Percentiles rank a stretch among this genome's conserved stretches.
Conservation (phyloP, 2,329 filamentous ascomycete species). For the Monilinia fructigena region DNA sequence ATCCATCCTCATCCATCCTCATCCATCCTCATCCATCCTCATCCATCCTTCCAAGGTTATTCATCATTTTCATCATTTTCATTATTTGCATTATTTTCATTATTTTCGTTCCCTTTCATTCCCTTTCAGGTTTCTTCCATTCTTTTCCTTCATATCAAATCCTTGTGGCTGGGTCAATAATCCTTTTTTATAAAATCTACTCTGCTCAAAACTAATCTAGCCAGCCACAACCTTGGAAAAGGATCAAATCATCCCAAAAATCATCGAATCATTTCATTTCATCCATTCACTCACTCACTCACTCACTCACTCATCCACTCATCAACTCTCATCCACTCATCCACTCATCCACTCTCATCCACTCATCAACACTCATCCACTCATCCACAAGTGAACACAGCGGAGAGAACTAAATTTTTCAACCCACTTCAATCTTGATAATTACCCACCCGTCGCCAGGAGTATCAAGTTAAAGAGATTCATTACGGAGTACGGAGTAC, state of each 20-base stretch:
- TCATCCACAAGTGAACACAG: constrained; percentile 10
- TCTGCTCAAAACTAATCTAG: not conserved
- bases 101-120: no score
- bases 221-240: constrained; percentile 7
- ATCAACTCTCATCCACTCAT: not conserved
- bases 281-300: not conserved
- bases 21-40: no score
- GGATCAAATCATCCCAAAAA: not conserved
- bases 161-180: constrained; percentile 10
- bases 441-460: constrained; percentile 15
- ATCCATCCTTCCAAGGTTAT: no score
- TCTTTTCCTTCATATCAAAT: not conserved
- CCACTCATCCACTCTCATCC: not conserved
- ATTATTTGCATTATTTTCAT: no score
- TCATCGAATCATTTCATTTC: no score
- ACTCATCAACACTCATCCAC: not conserved
- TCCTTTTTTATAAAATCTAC: not conserved
- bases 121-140: no score
- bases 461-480: constrained; percentile 7
- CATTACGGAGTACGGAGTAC: not conserved
- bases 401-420: constrained; percentile 21
- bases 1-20: no score
- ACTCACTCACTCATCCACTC: not conserved
- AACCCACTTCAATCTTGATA: constrained; percentile 18
- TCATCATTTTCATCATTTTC: no score